Base-by-base conservation (phyloP, 139 green algal species). In the Coelastrella sp. region DNA sequence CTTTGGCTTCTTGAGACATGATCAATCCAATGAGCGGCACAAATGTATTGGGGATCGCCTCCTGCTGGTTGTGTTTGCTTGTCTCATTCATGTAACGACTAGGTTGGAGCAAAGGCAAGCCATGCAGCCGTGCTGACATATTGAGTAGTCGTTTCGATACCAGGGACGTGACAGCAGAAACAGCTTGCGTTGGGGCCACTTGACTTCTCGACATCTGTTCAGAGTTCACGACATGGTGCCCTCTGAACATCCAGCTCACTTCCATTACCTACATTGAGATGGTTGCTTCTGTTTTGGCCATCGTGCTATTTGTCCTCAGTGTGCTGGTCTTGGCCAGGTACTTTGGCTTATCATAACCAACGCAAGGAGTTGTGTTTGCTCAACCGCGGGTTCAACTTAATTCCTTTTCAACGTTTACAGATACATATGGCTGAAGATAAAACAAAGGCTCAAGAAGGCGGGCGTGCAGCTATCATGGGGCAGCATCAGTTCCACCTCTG, bases 291-390 rank as follows among this genome's bases (percentile, higher is more conserved):
- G 7, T 76, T 15, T 8, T 76, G 19, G 68, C 19, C 68, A 76
- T 87, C 7, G 82, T 60, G 35, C 35, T 49, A 3, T 49, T 49
- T 49, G 35, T 49, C 35, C 35, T 49, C 35, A 49, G 35, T 27
- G 60, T 75, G 59, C 82, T 87, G 7, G 6, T 75, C 59, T 19
- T 87, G 19, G 82, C 60, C 60, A 87, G 82, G 82, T 87, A 75
- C 68, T 27, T 15, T 49, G 4, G 7, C 68, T 76, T 24, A 17
- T 10, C 68, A 27, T 19, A 76, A 76, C 68, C 68, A 76, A 76
- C 68, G 5, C 63, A 70, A 20, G 63, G 12, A 70, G 63, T 20
- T 70, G 14, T 15, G 12, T 70, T 70, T 70, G 11, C 63, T 15
- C 11, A 20, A 12, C 63, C 12, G 4, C 12, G 63, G 12, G 5